Conservation (phyloP, 495 filamentous ascomycete genomes). For the Neurospora sp. region DNA sequence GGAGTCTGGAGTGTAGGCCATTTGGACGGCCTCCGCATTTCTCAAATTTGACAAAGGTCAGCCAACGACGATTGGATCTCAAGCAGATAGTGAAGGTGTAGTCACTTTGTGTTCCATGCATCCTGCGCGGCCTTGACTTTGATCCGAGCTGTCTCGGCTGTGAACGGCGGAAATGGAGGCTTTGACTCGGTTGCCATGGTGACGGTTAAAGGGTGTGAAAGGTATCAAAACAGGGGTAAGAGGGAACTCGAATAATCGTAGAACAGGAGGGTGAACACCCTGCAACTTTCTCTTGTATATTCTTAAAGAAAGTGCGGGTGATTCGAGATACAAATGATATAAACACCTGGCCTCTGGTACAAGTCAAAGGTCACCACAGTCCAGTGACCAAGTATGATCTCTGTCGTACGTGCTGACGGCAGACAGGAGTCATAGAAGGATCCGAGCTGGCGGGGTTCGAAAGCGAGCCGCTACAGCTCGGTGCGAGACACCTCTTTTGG, state of each 20-base stretch:
- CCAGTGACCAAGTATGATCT: not conserved
- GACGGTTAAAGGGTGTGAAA: not conserved
- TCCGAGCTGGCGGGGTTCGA: not conserved
- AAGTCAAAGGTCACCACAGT: not conserved
- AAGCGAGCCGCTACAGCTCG: not conserved
- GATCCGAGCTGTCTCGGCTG: conserved; percentile 54
- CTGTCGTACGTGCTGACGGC: not conserved
- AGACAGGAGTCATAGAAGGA: not conserved
- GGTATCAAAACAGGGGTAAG: not conserved
- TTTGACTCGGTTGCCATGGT: conserved; percentile 18
- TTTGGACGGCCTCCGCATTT: conserved; percentile 52
- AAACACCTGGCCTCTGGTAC: not conserved
- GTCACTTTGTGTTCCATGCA: conserved; percentile 74
- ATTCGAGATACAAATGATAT: not conserved
- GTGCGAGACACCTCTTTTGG: not conserved
- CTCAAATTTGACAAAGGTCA: conserved; percentile 21
- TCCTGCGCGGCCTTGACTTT: conserved; percentile 85
- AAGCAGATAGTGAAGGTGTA: not conserved
- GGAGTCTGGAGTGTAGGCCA: conserved; percentile 64
- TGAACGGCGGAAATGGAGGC: conserved; percentile 69
- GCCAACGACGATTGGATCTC: not conserved
- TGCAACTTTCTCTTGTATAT: not conserved
- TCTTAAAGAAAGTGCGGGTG: not conserved
- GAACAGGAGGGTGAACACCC: not conserved
- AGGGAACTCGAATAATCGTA: not conserved